phyloP scores from a whole-genome alignment of 257 asterid genomes.

The Jaltomata sinuosa region DNA sequence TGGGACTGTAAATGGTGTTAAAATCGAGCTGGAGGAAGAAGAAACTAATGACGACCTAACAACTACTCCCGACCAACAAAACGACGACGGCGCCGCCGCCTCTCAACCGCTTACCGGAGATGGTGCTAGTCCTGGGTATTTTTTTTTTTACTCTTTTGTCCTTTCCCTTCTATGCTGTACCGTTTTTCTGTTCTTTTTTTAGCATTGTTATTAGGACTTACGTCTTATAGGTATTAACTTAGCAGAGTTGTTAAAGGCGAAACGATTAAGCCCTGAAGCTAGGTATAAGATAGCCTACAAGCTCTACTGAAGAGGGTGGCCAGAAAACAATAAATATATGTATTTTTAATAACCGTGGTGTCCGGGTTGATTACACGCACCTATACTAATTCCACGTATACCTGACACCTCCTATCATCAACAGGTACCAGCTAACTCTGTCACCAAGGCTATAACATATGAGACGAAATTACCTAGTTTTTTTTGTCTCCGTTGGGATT shows the following conservation, averaged over 20 bases:
- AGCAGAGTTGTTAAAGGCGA: not conserved
- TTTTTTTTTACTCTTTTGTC: not conserved
- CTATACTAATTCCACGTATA: too few species aligned
- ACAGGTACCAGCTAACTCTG: too few species aligned
- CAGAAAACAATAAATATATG: not conserved
- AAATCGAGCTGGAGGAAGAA: not conserved
- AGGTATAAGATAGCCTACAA: not conserved
- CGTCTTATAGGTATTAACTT: not conserved
- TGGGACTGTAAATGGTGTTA: not conserved
- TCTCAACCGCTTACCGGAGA: constrained; percentile 33
- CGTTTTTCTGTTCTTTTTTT: not conserved
- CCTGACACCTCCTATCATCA: too few species aligned
- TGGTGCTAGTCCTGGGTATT: constrained; percentile 57
- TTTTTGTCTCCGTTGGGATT: too few species aligned
- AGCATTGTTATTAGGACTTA: not conserved
- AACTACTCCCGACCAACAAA: not conserved
- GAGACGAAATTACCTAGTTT: too few species aligned
- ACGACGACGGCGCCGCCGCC: constrained; percentile 3
- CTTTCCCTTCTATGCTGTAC: not conserved
- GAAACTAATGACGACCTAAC: not conserved
- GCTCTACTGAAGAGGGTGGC: not conserved
- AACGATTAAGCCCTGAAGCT: not conserved
- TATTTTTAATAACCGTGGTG: too few species aligned
- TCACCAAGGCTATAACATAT: too few species aligned
- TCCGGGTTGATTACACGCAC: too few species aligned